Evolutionary conservation across 169 alveolate species (phyloP).

Genomic region (Plasmodium gonderi): DNA sequence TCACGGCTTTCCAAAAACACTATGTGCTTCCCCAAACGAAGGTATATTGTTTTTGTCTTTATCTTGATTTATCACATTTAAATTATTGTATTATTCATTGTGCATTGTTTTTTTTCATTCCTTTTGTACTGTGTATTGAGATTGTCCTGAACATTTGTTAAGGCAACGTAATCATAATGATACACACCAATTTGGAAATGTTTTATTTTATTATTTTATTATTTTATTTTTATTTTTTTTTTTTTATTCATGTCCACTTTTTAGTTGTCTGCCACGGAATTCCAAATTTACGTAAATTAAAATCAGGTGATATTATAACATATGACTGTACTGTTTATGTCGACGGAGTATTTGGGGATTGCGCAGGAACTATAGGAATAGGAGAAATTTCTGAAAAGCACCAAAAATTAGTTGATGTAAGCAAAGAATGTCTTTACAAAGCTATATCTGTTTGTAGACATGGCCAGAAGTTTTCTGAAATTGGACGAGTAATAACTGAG

Average conservation of each 20-base stretch:
- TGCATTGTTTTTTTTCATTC: no score
- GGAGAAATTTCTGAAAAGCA: constrained; percentile 78
- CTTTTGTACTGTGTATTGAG: no score
- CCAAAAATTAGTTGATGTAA: constrained; percentile 75
- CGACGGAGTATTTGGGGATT: constrained; percentile 93
- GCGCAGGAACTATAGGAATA: constrained; percentile 83
- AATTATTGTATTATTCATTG: no score
- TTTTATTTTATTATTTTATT: neutral
- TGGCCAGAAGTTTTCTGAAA: constrained; percentile 87
- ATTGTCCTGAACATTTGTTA: no score
- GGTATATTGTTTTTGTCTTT: constrained; percentile 53
- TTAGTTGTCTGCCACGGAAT: constrained; percentile 93
- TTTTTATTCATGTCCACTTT: constrained; percentile 2
- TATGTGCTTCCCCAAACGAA: constrained; percentile 94
- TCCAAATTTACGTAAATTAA: constrained; percentile 90
- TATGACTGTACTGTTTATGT: constrained; percentile 92
- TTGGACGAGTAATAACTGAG: constrained; percentile 89
- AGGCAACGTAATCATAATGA: no score
- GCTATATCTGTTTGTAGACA: constrained; percentile 92
- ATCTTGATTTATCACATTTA: no score
- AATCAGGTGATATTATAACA: constrained; percentile 91
- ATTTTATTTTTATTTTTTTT: neutral
- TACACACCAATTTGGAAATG: neutral
- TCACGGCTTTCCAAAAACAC: constrained; percentile 94
- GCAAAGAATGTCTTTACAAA: constrained; percentile 86